Evolutionary conservation across 2,329 filamentous ascomycete species (phyloP).

Genomic region (Pseudopyrenochaeta lycopersici): DNA sequence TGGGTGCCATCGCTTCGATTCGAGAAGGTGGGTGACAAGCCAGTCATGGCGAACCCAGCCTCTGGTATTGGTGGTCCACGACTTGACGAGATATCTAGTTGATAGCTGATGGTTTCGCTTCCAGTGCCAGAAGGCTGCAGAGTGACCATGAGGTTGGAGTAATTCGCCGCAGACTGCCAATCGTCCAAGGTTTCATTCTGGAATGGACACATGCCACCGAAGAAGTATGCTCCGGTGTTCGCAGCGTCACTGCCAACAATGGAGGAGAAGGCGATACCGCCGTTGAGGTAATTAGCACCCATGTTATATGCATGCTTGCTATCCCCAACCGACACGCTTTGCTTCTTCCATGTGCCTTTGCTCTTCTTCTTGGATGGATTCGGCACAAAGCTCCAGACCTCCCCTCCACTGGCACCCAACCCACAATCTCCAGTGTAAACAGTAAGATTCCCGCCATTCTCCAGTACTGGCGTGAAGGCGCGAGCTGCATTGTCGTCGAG

Average conservation of each 20-base stretch:
- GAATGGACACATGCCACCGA: conserved; percentile 87
- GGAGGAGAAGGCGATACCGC: conserved; percentile 73
- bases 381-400: conserved; percentile 74
- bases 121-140: conserved; percentile 59
- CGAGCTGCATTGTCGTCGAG: conserved; percentile 59
- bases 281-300: conserved; percentile 66
- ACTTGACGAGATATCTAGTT: conserved; percentile 58
- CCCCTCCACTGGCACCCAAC: conserved; percentile 57
- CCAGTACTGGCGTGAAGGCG: conserved; percentile 74
- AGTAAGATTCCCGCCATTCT: conserved; percentile 73
- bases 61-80: conserved; percentile 77
- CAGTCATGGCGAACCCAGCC: conserved; percentile 86
- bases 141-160: conserved; percentile 81
- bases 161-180: conserved; percentile 76
- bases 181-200: conserved; percentile 47
- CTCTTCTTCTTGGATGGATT: conserved; percentile 52
- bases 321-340: conserved; percentile 47
- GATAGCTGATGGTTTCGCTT: conserved; percentile 55
- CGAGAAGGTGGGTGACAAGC: conserved; percentile 73
- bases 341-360: conserved; percentile 65
- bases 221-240: conserved; percentile 72
- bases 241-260: conserved; percentile 63
- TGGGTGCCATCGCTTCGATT: conserved; percentile 69
- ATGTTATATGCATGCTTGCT: conserved; percentile 46
- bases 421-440: conserved; percentile 80